Evolutionary conservation across 495 filamentous ascomycete genomes (phyloP).

Genomic region (Acidomyces sp.): DNA sequence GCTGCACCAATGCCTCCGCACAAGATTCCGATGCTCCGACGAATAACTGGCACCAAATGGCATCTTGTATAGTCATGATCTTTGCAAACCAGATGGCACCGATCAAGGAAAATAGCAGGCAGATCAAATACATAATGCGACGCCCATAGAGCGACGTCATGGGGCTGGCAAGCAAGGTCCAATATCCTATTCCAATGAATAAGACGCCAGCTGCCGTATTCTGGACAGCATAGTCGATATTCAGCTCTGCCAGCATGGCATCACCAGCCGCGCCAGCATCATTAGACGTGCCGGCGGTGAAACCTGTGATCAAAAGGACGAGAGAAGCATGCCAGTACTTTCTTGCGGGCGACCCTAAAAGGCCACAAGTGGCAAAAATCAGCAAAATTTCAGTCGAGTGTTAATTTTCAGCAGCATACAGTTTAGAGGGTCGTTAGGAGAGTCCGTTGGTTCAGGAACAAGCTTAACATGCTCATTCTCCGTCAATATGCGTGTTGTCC

Average conservation of each 20-base stretch:
- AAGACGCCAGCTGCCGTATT: slow-evolving; percentile 11
- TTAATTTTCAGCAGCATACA: no score
- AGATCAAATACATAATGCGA: slow-evolving; percentile 5
- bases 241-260: not conserved
- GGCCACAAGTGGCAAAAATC: no score
- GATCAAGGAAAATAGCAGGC: slow-evolving; percentile 2
- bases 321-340: slow-evolving; percentile 12
- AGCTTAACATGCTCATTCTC: not conserved
- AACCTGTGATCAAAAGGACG: slow-evolving; percentile 9
- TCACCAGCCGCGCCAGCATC: slow-evolving; percentile 11
- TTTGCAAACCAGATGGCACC: slow-evolving; percentile 9
- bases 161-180: slow-evolving; percentile 4
- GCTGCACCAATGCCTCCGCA: slow-evolving; percentile 10
- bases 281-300: slow-evolving; percentile 11
- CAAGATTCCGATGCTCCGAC: slow-evolving; percentile 8
- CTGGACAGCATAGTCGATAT: slow-evolving; percentile 4
- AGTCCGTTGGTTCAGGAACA: slow-evolving; percentile 1
- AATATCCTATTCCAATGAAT: slow-evolving; percentile 11
- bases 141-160: slow-evolving; percentile 9
- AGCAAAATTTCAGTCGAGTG: no score
- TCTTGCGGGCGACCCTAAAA: slow-evolving; percentile 6
- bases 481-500: no score
- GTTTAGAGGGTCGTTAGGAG: slow-evolving; percentile 2
- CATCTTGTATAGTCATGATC: not conserved
- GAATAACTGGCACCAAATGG: slow-evolving; percentile 10